These are phyloP conservation scores for Dothistroma septosporum DNA, from an alignment of 2,329 filamentous ascomycete genomes.

Conservation along the genomic window DNA sequence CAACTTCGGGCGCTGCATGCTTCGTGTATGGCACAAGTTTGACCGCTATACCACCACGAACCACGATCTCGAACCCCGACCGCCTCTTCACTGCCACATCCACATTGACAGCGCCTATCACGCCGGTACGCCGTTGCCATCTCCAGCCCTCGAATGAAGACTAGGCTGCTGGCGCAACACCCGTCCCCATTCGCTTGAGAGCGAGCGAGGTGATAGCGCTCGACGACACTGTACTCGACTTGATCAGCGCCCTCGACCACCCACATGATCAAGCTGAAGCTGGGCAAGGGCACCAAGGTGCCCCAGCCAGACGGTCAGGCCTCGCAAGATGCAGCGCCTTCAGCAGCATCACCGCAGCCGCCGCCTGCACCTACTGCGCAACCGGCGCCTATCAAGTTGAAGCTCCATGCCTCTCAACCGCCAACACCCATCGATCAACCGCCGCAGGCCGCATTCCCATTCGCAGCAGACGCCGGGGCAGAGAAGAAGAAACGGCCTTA, in stretches of 20 bases:
- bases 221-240: not conserved
- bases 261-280: slow-evolving; percentile 24
- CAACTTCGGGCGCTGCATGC: not conserved
- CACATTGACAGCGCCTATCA: not conserved
- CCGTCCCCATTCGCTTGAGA: too few species aligned
- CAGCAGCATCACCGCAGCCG: slow-evolving; percentile 5
- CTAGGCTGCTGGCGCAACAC: too few species aligned
- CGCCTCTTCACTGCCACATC: not conserved
- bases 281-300: slow-evolving; percentile 12
- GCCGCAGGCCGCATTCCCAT: slow-evolving; percentile 24
- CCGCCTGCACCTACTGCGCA: slow-evolving; percentile 11
- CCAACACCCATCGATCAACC: slow-evolving; percentile 25
- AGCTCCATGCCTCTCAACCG: slow-evolving; percentile 28
- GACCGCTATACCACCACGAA: not conserved
- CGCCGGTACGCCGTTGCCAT: too few species aligned
- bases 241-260: not conserved
- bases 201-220: too few species aligned
- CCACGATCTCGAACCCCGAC: not conserved
- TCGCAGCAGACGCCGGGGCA: not conserved
- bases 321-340: not conserved
- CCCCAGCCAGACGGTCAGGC: slow-evolving; percentile 3
- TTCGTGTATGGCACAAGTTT: not conserved
- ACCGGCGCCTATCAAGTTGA: slow-evolving; percentile 21
- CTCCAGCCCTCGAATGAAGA: too few species aligned
- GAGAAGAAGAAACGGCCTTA: slow-evolving; percentile 41